A percentile compares a stretch with the other conserved stretches of the same genome.
Conservation (phyloP, 345 rosid genomes). For the Combretum micranthum region DNA sequence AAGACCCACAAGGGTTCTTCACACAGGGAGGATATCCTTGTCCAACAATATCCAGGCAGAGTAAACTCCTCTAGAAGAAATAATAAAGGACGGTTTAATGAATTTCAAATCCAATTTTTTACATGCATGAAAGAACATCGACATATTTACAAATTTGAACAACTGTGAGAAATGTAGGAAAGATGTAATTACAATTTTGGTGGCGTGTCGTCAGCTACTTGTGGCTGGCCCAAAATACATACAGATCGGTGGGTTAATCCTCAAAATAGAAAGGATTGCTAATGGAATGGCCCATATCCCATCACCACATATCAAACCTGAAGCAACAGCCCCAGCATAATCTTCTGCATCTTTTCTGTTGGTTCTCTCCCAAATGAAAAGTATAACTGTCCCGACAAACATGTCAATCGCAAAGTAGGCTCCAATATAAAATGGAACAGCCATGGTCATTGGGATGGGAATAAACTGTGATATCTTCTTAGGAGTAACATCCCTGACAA, state of each 20-base stretch:
- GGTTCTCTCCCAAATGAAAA: conserved; percentile 61
- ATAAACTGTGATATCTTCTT: conserved; percentile 61
- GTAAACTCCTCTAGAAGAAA: too few species aligned
- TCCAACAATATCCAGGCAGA: too few species aligned
- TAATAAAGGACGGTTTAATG: too few species aligned
- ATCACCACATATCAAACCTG: conserved; percentile 85
- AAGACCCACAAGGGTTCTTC: too few species aligned
- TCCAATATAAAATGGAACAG: conserved; percentile 81
- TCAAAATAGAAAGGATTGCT: conserved; percentile 77
- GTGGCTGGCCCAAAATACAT: conserved; percentile 77
- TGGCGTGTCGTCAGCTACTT: conserved; percentile 22
- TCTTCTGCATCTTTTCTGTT: conserved; percentile 69
- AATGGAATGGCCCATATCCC: conserved; percentile 93
- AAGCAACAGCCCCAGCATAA: conserved; percentile 74
- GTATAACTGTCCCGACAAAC: conserved; percentile 74
- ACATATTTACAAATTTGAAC: conserved; percentile 14
- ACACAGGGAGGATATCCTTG: too few species aligned
- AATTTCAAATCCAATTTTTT: too few species aligned
- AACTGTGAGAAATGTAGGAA: background rate
- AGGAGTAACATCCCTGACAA: conserved; percentile 63
- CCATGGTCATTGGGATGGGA: conserved; percentile 92
- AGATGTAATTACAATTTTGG: conserved; percentile 11
- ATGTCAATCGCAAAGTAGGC: conserved; percentile 89
- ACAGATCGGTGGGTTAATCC: conserved; percentile 84
- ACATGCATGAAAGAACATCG: too few species aligned